Evolutionary conservation across 139 green algal species (phyloP).

Genomic region (Parachlorella kessleri): DNA sequence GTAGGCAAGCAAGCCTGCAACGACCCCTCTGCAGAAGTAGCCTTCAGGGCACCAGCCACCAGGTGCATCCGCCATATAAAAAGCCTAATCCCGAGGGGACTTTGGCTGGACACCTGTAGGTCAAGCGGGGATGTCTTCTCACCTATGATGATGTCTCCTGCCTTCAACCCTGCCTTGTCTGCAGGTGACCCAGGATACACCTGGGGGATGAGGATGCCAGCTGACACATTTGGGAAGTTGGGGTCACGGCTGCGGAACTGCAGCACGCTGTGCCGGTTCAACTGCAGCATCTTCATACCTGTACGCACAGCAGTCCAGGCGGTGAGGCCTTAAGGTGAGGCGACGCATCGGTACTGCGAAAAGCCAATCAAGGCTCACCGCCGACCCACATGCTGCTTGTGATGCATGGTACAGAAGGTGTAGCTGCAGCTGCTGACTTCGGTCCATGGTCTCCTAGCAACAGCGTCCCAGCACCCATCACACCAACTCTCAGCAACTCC

Average conservation of each 20-base stretch:
- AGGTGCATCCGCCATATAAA: background rate
- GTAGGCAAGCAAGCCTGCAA: background rate
- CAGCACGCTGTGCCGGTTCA: slow-evolving; percentile 42
- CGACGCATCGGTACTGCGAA: too few species aligned
- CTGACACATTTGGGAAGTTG: slow-evolving; percentile 48
- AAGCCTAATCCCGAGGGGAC: background rate
- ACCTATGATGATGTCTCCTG: slow-evolving; percentile 72
- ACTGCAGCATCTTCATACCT: slow-evolving; percentile 78
- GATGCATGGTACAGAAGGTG: too few species aligned
- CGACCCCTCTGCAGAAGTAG: background rate
- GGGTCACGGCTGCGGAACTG: slow-evolving; percentile 47
- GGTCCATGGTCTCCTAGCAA: too few species aligned
- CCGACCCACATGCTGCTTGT: too few species aligned
- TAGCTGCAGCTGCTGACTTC: too few species aligned
- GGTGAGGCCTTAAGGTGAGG: too few species aligned
- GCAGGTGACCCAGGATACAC: slow-evolving; percentile 60
- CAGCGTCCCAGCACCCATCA: too few species aligned
- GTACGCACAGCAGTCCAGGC: too few species aligned
- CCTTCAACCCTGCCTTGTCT: slow-evolving; percentile 52
- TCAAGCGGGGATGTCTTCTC: too few species aligned
- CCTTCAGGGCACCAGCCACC: background rate
- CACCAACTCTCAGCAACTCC: too few species aligned
- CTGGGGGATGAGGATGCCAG: slow-evolving; percentile 60
- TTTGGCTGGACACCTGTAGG: too few species aligned
- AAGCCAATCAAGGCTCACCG: too few species aligned